Evolutionary conservation across 2,329 filamentous ascomycete genomes (phyloP).

Genomic region (Claviceps pazoutovae): DNA sequence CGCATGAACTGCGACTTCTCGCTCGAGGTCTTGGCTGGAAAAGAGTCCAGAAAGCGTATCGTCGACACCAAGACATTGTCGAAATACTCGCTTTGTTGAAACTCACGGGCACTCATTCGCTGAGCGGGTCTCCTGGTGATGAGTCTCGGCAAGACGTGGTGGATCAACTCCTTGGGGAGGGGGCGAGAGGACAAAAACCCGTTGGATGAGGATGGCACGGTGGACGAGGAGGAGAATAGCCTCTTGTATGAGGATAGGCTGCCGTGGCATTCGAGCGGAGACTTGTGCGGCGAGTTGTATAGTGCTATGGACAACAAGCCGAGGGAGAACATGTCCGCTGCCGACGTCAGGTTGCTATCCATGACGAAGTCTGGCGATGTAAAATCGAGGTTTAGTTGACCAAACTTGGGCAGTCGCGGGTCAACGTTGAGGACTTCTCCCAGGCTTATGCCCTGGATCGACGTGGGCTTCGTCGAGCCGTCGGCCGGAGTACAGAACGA

Average conservation of each 20-base stretch:
- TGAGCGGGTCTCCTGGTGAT: conserved; percentile 81
- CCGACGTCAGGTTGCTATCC: conserved; percentile 71
- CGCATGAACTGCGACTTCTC: conserved; percentile 90
- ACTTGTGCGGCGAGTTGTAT: conserved; percentile 87
- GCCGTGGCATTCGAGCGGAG: conserved; percentile 69
- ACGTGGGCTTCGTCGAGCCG: conserved; percentile 57
- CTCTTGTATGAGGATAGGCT: conserved; percentile 78
- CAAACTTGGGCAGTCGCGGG: conserved; percentile 62
- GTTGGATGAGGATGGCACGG: conserved; percentile 66
- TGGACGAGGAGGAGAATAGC: conserved; percentile 63
- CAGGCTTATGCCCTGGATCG: conserved; percentile 66
- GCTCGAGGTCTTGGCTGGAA: conserved; percentile 80
- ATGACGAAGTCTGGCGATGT: conserved; percentile 89
- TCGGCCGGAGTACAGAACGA: conserved; percentile 76
- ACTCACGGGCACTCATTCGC: conserved; percentile 75
- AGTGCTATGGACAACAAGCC: conserved; percentile 78
- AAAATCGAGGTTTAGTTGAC: conserved; percentile 87
- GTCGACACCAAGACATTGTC: conserved; percentile 95
- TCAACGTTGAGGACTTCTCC: conserved; percentile 78
- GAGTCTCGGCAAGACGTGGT: conserved; percentile 65
- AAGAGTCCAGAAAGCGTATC: conserved; percentile 81
- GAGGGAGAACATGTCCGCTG: conserved; percentile 87
- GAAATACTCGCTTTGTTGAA: conserved; percentile 91
- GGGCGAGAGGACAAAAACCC: conserved; percentile 70
- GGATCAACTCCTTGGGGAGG: conserved; percentile 64